Conservation (phyloP, 2,329 filamentous ascomycete species). For the Onygenales sp. region DNA sequence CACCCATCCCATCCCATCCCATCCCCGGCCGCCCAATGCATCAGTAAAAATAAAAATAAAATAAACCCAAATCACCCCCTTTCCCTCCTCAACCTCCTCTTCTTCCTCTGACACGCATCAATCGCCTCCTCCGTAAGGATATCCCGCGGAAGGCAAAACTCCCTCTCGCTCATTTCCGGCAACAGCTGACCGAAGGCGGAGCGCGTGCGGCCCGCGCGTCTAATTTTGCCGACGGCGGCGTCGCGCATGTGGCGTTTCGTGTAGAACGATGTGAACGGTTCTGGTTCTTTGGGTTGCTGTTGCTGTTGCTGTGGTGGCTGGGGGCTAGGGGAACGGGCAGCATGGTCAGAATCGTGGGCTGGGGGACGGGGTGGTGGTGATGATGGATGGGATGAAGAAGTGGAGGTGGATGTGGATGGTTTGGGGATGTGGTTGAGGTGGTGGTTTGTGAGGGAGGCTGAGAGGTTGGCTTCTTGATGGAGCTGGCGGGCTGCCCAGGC, state of each 20-base stretch:
- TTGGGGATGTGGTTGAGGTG: slow-evolving; percentile 10
- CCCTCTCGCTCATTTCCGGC: slow-evolving; percentile 59
- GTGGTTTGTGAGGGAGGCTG: slow-evolving; percentile 32
- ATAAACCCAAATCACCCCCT: not conserved
- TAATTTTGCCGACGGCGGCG: slow-evolving; percentile 61
- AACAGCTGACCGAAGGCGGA: slow-evolving; percentile 75
- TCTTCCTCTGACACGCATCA: slow-evolving; percentile 29
- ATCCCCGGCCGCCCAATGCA: too few relatives aligned
- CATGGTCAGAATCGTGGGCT: slow-evolving; percentile 3
- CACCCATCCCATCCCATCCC: not conserved
- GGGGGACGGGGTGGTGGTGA: not conserved
- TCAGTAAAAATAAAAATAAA: not conserved
- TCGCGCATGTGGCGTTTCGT: slow-evolving; percentile 69
- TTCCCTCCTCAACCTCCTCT: slow-evolving; percentile 25
- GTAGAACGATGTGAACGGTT: slow-evolving; percentile 80
- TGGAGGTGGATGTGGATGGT: slow-evolving; percentile 3
- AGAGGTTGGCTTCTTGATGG: slow-evolving; percentile 57
- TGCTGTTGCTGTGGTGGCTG: slow-evolving; percentile 15
- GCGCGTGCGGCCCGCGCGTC: slow-evolving; percentile 55
- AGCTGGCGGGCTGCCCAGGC: slow-evolving; percentile 65
- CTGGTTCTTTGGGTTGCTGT: slow-evolving; percentile 16
- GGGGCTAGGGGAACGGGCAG: not conserved
- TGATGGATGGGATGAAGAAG: not conserved
- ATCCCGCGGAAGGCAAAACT: slow-evolving; percentile 67
- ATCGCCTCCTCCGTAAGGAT: slow-evolving; percentile 36